Conservation (phyloP, 116 monocot genomes). For the Phalaenopsis hybrid region DNA sequence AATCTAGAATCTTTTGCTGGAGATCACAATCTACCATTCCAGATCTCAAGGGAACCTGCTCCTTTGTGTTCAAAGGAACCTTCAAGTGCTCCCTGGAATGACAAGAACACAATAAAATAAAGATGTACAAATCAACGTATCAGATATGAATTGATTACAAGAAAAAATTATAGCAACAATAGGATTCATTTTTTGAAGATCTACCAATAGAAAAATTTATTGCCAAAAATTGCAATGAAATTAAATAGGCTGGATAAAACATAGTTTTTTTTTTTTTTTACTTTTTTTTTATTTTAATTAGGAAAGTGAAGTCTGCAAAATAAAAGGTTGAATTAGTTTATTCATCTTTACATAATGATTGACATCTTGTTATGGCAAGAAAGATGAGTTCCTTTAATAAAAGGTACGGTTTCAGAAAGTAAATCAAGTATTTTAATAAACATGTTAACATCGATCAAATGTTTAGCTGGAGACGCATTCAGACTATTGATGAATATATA, state of each 20-base stretch:
- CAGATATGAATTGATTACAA: neutral
- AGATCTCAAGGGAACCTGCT: conserved; percentile 10
- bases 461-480: neutral
- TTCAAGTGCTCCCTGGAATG: conserved; percentile 19
- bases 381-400: neutral
- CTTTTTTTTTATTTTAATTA: neutral
- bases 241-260: neutral
- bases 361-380: neutral
- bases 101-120: neutral
- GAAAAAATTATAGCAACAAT: neutral
- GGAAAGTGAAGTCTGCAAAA: neutral
- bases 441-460: neutral
- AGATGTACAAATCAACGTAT: neutral
- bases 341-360: neutral
- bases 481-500: neutral
- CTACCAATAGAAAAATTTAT: neutral
- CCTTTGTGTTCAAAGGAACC: conserved; percentile 11
- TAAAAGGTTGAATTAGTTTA: neutral
- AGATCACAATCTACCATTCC: conserved; percentile 19
- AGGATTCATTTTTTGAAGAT: neutral
- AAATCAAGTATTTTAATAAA: neutral
- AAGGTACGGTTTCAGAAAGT: neutral
- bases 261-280: too few species aligned
- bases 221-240: neutral
- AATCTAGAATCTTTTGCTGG: conserved; percentile 65